These are phyloP conservation scores for Isoetes engelmannii DNA, from an alignment of 83 land plant genomes.

Conservation along the genomic window DNA sequence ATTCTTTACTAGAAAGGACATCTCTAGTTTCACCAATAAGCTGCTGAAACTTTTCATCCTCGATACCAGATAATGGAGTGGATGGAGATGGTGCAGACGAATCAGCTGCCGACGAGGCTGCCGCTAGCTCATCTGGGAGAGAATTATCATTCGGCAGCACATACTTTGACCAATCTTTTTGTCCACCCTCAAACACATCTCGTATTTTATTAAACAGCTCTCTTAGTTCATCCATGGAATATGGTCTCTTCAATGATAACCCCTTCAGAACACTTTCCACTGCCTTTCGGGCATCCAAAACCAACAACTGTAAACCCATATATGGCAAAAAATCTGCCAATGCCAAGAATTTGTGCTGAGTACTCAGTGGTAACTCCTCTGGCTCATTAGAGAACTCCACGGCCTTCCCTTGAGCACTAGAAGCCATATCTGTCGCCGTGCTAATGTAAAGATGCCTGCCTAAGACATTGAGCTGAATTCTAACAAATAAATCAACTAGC, in stretches of 20 bases:
- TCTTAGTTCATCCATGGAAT: conserved; percentile 39
- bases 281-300: conserved; percentile 48
- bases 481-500: conserved; percentile 57
- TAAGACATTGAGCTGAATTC: conserved; percentile 75
- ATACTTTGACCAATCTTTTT: conserved; percentile 46
- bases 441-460: conserved; percentile 84
- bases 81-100: conserved; percentile 9
- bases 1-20: conserved; percentile 41
- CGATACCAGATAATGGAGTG: conserved; percentile 7
- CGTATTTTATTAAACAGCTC: conserved; percentile 51
- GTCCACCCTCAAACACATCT: conserved; percentile 37
- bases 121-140: conserved; percentile 21
- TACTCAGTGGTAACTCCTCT: conserved; percentile 11
- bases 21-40: conserved; percentile 51
- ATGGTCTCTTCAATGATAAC: conserved; percentile 54
- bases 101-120: conserved; percentile 19
- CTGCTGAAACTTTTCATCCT: conserved; percentile 41
- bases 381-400: too few species aligned
- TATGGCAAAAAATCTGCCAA: conserved; percentile 49
- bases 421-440: conserved; percentile 51
- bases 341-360: conserved; percentile 47
- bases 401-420: conserved; percentile 34
- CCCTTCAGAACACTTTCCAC: conserved; percentile 45
- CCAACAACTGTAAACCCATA: conserved; percentile 35
- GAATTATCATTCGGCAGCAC: conserved; percentile 41